Conservation (phyloP, 768 basidiomycete species). For the Lactarius deliciosus region DNA sequence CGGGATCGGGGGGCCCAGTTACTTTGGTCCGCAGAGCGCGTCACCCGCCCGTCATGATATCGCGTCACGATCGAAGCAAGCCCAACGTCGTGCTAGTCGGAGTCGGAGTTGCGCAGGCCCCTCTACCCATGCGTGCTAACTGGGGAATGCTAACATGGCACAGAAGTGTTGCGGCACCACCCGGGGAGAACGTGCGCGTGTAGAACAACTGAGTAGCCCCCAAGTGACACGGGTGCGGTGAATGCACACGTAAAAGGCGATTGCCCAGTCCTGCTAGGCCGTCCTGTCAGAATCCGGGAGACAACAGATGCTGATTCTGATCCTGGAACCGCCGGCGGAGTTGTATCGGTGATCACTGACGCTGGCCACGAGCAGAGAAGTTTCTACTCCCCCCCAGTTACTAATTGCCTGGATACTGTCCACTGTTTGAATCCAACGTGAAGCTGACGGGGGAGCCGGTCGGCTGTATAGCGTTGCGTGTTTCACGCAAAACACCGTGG, state of each 20-base stretch:
- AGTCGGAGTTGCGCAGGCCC: conserved; percentile 3
- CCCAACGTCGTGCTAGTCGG: conserved; percentile 2
- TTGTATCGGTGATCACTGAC: conserved; percentile 22
- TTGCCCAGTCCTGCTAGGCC: conserved; percentile 10
- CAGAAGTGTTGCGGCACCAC: conserved; percentile 1
- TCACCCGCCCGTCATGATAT: conserved; percentile 2
- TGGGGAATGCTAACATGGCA: not conserved
- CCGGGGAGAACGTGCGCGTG: not conserved
- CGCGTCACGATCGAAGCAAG: conserved; percentile 19
- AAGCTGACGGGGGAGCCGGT: not conserved
- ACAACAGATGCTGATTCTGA: conserved; percentile 22
- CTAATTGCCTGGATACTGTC: not conserved
- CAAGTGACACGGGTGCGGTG: not conserved
- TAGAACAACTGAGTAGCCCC: not conserved
- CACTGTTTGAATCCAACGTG: not conserved
- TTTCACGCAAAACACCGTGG: not conserved
- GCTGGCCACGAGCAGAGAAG: not conserved
- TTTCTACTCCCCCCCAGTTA: not conserved
- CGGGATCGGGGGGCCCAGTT: conserved; percentile 2
- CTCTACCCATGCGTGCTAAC: not conserved
- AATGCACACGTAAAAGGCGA: conserved; percentile 17
- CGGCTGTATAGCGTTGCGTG: conserved; percentile 1
- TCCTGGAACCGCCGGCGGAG: conserved; percentile 21
- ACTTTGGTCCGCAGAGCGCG: not conserved
- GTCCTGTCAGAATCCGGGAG: conserved; percentile 6